Evolutionary conservation across 495 filamentous ascomycete species (phyloP).

Genomic region (Hypoxylon crocopeplum): DNA sequence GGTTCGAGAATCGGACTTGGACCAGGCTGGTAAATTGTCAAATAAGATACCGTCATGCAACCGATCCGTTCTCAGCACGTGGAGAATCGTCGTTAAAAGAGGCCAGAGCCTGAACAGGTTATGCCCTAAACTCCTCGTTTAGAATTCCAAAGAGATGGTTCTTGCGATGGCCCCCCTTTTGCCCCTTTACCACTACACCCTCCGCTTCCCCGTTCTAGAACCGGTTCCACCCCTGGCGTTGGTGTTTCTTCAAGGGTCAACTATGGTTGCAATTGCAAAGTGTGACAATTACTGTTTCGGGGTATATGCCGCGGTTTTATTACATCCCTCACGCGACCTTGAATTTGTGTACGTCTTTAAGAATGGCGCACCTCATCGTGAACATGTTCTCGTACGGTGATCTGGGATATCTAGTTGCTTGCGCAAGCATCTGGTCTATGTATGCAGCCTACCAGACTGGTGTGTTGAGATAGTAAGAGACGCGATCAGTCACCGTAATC

Average conservation of each 20-base stretch:
- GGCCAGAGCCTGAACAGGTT: too few species aligned
- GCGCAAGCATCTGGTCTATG: too few species aligned
- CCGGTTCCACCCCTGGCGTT: constrained; percentile 1
- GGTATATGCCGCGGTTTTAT: constrained; percentile 5
- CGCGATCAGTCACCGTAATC: too few species aligned
- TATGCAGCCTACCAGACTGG: too few species aligned
- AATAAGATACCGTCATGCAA: constrained; percentile 13
- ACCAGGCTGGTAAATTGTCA: not conserved
- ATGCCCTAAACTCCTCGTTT: not conserved
- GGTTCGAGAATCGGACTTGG: constrained; percentile 12
- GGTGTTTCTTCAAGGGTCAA: not conserved
- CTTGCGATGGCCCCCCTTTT: not conserved
- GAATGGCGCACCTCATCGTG: too few species aligned
- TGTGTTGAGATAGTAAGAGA: too few species aligned
- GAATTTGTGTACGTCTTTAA: too few species aligned
- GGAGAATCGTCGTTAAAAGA: too few species aligned
- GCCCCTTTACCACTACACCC: too few species aligned
- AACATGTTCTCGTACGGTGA: too few species aligned
- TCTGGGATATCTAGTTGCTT: too few species aligned
- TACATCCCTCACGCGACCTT: not conserved
- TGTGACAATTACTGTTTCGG: constrained; percentile 24
- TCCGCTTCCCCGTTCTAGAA: too few species aligned
- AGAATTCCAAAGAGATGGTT: constrained; percentile 7
- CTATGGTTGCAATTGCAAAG: not conserved
- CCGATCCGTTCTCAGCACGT: constrained; percentile 2